A percentile compares a stretch with the other conserved stretches of the same genome.
Conservation (phyloP, 208 protist species). For the Trichomonas tenax region DNA sequence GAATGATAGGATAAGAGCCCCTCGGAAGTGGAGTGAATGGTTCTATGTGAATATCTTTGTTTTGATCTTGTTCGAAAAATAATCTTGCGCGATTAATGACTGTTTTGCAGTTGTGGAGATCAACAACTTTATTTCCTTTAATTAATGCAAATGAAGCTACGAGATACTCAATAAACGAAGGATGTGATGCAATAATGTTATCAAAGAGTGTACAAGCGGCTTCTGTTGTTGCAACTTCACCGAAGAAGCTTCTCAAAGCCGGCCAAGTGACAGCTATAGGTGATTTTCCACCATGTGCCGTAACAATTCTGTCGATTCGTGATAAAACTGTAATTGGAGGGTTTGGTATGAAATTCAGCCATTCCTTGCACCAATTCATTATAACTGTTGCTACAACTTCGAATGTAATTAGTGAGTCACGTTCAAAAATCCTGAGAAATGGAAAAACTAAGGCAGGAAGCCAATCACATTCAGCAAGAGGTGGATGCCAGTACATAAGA, state of each 20-base stretch:
- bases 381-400: constrained; percentile 23
- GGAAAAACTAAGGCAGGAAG: constrained; percentile 26
- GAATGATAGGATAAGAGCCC: not conserved
- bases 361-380: constrained; percentile 27
- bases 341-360: constrained; percentile 30
- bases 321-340: constrained; percentile 23
- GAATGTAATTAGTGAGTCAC: constrained; percentile 23
- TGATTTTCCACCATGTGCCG: not conserved
- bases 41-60: not conserved
- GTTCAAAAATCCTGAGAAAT: constrained; percentile 21
- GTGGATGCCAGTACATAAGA: constrained; percentile 25
- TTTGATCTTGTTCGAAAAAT: not conserved
- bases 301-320: not conserved
- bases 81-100: not conserved
- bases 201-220: not conserved
- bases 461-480: constrained; percentile 26
- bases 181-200: not conserved
- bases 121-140: not conserved
- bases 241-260: not conserved
- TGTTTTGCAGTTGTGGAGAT: not conserved
- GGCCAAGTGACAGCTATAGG: not conserved
- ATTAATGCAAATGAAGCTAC: not conserved
- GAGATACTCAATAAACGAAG: not conserved
- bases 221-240: constrained; percentile 6
- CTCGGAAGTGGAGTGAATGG: not conserved